Evolutionary conservation across 306 rosid genomes (phyloP), one percentile per base, ranked within the genome.

Genomic region (Quercus cerris): DNA sequence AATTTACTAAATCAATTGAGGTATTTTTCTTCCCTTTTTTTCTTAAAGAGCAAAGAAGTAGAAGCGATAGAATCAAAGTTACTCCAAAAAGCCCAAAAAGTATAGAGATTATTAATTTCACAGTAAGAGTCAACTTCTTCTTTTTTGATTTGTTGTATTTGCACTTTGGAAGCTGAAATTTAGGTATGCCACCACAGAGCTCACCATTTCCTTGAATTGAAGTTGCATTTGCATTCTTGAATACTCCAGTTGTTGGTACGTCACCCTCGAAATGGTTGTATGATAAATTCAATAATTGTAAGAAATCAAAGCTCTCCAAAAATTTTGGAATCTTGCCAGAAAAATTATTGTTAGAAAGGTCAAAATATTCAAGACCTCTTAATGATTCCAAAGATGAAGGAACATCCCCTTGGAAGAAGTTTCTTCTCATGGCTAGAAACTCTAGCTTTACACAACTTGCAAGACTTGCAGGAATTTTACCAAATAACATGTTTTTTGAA

Each of bases 201-300:
- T 77, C 23, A 12, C 22, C 9, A 5, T 67, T 77, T 54, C 81
- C 75, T 3, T 14, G 2, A 20, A 77, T 15, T 13, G 75, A 68
- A 67, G 72, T 56, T 7, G 55, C 81, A 12, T 14, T 77, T 5
- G 41, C 25, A 23, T 67, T 77, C 62, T 13, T 11, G 22, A 77
- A 77, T 1, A 77, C 68, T n/a, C 81, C 75, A 31, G 20, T 10
- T 6, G 5, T 35, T 4, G 81, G 81, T 17, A 35, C 56, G 57
- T 30, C 28, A 5, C 68, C 73, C 73, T 76, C 58, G 18, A 77
- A 54, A 4, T 55, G 56, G 44, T 67, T 77, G 10, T 22, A 49
- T 17, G 79, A 76, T 1, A 46, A 31, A 61, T 49, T 14, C 35
- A 76, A 18, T 23, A 5, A 27, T 17, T 13, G 9, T 3, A 61